Evolutionary conservation across 2,329 filamentous ascomycete species (phyloP).

Genomic region (Alternaria ethzedia): DNA sequence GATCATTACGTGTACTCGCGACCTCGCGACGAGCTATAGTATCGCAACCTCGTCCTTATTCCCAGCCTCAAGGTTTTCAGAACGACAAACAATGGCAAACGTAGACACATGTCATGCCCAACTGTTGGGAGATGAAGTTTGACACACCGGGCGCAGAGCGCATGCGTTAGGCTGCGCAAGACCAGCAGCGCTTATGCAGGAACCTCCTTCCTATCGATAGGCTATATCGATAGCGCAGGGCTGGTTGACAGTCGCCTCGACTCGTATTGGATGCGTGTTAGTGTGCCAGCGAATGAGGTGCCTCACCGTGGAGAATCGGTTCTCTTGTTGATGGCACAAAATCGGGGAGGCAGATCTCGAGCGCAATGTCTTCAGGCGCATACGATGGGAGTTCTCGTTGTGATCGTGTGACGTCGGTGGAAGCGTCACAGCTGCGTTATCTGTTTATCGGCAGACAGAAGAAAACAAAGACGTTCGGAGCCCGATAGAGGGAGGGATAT

Average conservation of each 20-base stretch:
- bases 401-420: conserved; percentile 4
- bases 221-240: conserved; percentile 9
- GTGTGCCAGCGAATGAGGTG: neutral
- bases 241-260: neutral
- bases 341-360: conserved; percentile 4
- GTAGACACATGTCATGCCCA: neutral
- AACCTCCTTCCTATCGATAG: conserved; percentile 21
- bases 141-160: neutral
- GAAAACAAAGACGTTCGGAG: conserved; percentile 1
- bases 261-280: conserved; percentile 1
- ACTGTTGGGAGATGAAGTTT: conserved; percentile 1
- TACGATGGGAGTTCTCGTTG: neutral
- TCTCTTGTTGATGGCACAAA: neutral
- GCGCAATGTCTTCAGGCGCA: neutral
- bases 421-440: neutral
- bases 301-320: neutral
- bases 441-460: neutral
- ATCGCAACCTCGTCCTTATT: neutral
- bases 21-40: neutral
- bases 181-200: conserved; percentile 25
- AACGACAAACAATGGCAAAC: neutral
- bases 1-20: conserved; percentile 10
- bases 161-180: conserved; percentile 2
- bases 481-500: neutral
- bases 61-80: neutral